A percentile compares a stretch with the other conserved stretches of the same genome.
These are phyloP conservation scores for Periconia macrospinosa DNA, from an alignment of 2,329 filamentous ascomycete species.

Conservation along the genomic window DNA sequence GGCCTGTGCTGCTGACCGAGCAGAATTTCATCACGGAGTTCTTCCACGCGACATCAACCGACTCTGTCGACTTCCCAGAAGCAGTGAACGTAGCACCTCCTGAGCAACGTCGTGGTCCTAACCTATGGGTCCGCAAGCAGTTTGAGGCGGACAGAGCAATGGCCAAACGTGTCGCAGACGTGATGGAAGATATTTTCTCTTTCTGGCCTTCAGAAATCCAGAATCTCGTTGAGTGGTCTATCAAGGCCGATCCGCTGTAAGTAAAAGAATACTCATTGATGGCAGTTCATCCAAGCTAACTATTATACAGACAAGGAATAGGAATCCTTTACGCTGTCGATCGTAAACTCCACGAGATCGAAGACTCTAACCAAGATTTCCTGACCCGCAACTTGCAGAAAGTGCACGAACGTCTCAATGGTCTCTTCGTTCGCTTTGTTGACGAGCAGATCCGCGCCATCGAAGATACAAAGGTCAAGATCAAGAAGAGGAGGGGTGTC, in stretches of 20 bases:
- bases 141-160: constrained; percentile 88
- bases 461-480: constrained; percentile 97
- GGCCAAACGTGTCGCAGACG: constrained; percentile 79
- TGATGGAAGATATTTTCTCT: constrained; percentile 86
- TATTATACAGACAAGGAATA: constrained; percentile 72
- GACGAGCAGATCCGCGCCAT: constrained; percentile 95
- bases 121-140: constrained; percentile 72
- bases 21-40: constrained; percentile 98
- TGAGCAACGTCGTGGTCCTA: constrained; percentile 68
- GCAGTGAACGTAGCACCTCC: constrained; percentile 68
- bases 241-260: constrained; percentile 79
- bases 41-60: constrained; percentile 88
- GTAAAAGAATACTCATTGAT: constrained; percentile 37
- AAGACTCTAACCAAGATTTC: constrained; percentile 92
- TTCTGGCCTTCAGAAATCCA: constrained; percentile 81
- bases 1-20: constrained; percentile 84
- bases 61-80: constrained; percentile 81
- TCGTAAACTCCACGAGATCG: constrained; percentile 74
- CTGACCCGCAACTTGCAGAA: constrained; percentile 78
- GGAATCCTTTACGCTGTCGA: constrained; percentile 82
- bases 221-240: constrained; percentile 79
- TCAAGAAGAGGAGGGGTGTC: constrained; percentile 96
- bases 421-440: constrained; percentile 82
- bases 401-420: constrained; percentile 72
- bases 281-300: constrained; percentile 19